Evolutionary conservation across 177 flowering plant species (phyloP), one percentile per base, ranked within the genome.

Genomic region (Tripterygium wilfordii): DNA sequence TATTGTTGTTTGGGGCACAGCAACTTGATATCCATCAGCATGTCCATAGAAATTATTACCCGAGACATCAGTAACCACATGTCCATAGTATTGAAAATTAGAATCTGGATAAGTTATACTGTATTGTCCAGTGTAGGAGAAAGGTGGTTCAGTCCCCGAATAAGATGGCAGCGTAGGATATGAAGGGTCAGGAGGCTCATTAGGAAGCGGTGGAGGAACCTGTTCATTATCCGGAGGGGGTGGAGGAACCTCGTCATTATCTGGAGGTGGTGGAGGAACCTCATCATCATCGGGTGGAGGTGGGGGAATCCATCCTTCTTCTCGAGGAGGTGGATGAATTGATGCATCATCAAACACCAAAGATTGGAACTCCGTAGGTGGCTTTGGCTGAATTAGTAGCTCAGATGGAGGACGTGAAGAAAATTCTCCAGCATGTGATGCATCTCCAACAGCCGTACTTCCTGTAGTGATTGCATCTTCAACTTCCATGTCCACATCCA

Each of bases 401-500:
- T 67, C 72, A 6, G 50, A 5, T 40, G 57, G 54, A 39, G 42
- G n/a, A n/a, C n/a, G n/a, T n/a, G n/a, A n/a, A 39, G 42, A 15
- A 33, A 31, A 41, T 45, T 40, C 19, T 45, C 39, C 23, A 20
- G 49, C 31, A 26, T 24, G 40, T 4, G 31, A 43, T 31, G 56
- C 49, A 67, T 65, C 62, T 31, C 40, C 60, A 18, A 47, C n/a
- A 32, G 45, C 14, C 12, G 35, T 23, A 20, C 43, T 54, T 24
- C 48, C 47, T 28, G 61, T 30, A 48, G 72, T 67, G 60, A 22
- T 27, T 20, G 68, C 58, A 52, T 83, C 92, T 60, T 91, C 98
- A 61, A 88, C 86, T 65, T 91, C 98, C 96, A 88, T 91, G 61
- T 91, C 98, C 41, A 91, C 94, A 58, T 92, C 98, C 95, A 92